Base-by-base conservation (phyloP, 1,284 basidiomycete genomes). In the Leccinum cinnamomeum region DNA sequence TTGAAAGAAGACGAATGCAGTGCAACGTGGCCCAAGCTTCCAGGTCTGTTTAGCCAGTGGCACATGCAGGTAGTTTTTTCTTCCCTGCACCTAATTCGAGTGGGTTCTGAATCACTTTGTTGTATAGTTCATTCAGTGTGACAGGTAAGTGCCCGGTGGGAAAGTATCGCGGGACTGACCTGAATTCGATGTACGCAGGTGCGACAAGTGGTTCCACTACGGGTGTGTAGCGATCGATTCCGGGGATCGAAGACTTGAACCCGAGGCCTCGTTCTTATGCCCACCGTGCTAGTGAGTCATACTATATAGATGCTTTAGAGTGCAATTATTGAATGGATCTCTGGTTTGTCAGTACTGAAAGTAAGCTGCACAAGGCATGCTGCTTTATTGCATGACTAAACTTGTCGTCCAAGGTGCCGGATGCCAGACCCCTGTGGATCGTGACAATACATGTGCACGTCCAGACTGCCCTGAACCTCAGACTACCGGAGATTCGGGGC, bases 191-290 rank as follows among this genome's bases (percentile, higher is more conserved):
- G 7, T 28, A 44, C 41, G 23, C 11, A 78, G 77, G 8, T 78
- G 78, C 56, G 70, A 77, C 10, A 61, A 60, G 51, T 78, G 76
- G 77, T 78, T 72, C 48, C 78, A 78, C 50, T 74, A 70, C 58
- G 76, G 68, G 5, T 79, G 78, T 58, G 72, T 70, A 37, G 76
- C 66, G 7, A 53, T 77, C 39, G 7, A 30, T 20, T n/a, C 59
- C 11, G 69, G 57, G 1, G 76, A 78, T 58, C 63, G 66, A 7
- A 67, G 75, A 18, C 59, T 77, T 14, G 65, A 69, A 18, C 55
- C 59, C 3, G 65, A 51, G 0, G 64, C 61, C 4, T 20, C 57
- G 57, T 79, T 73, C 58, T 61, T 67, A 39, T 78, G 77, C 57
- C 75, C 74, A 30, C 51, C 59, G 2, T 79, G 72, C 66, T 46